Conservation (phyloP, 257 asterid species). For the Echites panduratus region DNA sequence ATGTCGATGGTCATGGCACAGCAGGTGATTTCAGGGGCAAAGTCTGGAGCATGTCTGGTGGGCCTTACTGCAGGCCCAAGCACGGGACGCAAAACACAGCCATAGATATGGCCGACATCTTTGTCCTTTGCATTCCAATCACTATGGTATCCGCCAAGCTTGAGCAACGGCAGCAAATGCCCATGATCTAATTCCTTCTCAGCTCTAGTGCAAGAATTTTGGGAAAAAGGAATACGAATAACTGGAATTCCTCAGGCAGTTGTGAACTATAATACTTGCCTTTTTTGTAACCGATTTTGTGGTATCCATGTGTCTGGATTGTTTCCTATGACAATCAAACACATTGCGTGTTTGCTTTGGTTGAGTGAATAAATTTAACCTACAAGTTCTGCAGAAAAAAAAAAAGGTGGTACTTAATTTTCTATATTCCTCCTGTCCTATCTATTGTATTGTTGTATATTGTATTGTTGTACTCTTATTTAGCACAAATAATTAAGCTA, state of each 20-base stretch:
- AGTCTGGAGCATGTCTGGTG: slow-evolving; percentile 96
- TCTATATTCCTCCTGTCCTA: no score
- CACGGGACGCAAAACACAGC: slow-evolving; percentile 99
- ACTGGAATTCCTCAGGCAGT: no score
- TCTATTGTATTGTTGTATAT: no score
- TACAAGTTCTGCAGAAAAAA: neutral
- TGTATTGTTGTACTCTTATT: no score
- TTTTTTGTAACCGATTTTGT: neutral
- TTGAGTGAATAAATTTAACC: neutral
- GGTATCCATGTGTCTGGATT: neutral
- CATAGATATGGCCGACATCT: slow-evolving; percentile 80
- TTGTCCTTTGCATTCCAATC: slow-evolving; percentile 74
- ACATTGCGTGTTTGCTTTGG: neutral
- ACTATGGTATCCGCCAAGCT: slow-evolving; percentile 86
- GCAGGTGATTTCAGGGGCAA: no score
- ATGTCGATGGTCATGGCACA: no score
- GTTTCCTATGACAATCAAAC: neutral
- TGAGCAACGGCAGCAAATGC: slow-evolving; percentile 63
- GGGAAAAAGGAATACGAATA: no score
- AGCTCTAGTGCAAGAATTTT: no score
- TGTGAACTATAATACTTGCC: neutral
- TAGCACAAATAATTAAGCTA: no score
- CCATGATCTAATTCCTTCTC: slow-evolving; percentile 46
- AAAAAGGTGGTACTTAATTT: no score
- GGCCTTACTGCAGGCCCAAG: slow-evolving; percentile 84